Evolutionary conservation across 148 eudicot species (phyloP).

Genomic region (Spergularia bocconei): DNA sequence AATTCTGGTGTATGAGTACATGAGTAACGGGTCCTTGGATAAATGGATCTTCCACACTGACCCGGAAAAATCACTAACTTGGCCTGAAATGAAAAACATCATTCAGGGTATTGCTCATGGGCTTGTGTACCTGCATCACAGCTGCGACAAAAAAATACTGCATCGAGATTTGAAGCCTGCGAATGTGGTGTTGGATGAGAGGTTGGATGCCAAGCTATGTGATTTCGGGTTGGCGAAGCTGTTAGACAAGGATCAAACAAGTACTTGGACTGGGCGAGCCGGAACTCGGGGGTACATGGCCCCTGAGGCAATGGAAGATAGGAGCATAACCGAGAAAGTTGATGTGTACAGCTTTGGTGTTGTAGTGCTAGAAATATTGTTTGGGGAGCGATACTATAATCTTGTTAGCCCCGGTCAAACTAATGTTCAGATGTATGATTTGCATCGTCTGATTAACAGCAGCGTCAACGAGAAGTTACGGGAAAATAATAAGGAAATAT

Average conservation of each 20-base stretch:
- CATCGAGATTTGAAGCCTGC: constrained; percentile 22
- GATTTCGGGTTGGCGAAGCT: constrained; percentile 22
- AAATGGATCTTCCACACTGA: constrained; percentile 14
- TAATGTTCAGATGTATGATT: not conserved
- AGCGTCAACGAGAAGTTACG: constrained; percentile 6
- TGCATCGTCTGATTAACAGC: constrained; percentile 1
- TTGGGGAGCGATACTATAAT: constrained; percentile 6
- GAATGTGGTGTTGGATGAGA: constrained; percentile 7
- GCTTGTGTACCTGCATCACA: constrained; percentile 20
- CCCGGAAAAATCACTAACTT: not conserved
- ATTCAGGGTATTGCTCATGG: constrained; percentile 15
- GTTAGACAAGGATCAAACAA: constrained; percentile 13
- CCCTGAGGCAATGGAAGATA: not conserved
- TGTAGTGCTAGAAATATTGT: constrained; percentile 24
- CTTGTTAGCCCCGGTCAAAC: not conserved
- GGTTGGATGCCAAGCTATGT: constrained; percentile 13
- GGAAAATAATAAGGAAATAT: constrained; percentile 6
- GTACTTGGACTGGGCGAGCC: not conserved
- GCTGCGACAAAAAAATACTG: not conserved
- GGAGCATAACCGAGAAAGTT: constrained; percentile 14
- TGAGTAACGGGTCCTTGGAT: constrained; percentile 11
- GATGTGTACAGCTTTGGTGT: constrained; percentile 25
- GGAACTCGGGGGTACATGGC: constrained; percentile 20
- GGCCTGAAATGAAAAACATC: constrained; percentile 7
- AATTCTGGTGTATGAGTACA: constrained; percentile 13